Evolutionary conservation across 192 early-diverging fungal species (phyloP), one percentile per base, ranked within the genome.

Genomic region (Irineochytrium annulatum): DNA sequence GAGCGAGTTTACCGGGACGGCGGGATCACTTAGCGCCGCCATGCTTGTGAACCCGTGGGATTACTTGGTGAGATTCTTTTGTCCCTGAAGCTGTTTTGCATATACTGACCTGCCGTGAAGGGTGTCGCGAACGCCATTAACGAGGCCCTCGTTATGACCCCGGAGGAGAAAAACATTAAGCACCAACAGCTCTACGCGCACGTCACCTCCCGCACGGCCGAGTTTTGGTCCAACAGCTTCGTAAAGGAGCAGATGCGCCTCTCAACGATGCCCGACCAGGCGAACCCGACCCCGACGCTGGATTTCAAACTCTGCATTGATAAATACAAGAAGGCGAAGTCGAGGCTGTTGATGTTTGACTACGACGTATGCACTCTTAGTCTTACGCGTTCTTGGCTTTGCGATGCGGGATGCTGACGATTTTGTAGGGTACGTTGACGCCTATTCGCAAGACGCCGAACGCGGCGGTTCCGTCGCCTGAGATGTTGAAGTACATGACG

Each of bases 11-110:
- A 93, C 97, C 5, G 97, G 97, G 28, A 95, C 91, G 0, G 93
- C 92, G 54, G 94, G 94, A 43, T 86, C 87, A 13, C 82, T 96
- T 28, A 87, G 89, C 37, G 90, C 89, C 20, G 89, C 91, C 32
- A 69, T 92, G 20, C 76, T 91, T 14, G 89, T 98, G n/a, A 98
- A 98, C 69, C 95, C 95, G 19, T 97, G 94, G 94, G 93, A 98
- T 71, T 90, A 87, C 43, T 56, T 67, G 17, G 70, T 72, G 31
- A 63, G 65, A 5, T 52, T 62, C 27, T 13, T 34, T 34, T 19
- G 8, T 3, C 29, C 0, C 24, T 60, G 8, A 53, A 34, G 19
- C 59, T 32, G 1, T 27, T 49, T 3, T 30, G 11, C n/a, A 0
- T 44, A 35, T 17, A 52, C 20, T 3, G 16, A 62, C n/a, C 33